A percentile compares a stretch with the other conserved stretches of the same genome.
Conservation (phyloP, 345 rosid genomes). For the Geranium brycei region DNA sequence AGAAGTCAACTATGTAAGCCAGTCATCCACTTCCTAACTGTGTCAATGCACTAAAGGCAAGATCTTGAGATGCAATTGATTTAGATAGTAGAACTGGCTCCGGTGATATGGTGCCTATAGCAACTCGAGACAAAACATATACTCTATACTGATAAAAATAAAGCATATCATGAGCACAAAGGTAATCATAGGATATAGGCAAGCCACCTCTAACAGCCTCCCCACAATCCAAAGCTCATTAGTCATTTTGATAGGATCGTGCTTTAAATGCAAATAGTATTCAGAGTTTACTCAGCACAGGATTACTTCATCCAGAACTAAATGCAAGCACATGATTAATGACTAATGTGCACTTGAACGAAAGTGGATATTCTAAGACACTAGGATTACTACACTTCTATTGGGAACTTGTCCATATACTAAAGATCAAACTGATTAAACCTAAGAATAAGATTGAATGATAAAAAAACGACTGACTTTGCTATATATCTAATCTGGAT, state of each 20-base stretch:
- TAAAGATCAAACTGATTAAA: background rate
- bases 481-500: background rate
- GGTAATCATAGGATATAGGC: background rate
- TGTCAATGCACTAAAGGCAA: no score
- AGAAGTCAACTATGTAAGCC: background rate
- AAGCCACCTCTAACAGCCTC: background rate
- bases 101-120: background rate
- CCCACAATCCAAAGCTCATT: background rate
- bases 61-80: no score
- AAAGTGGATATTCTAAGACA: no score
- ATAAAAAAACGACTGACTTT: background rate
- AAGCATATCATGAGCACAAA: background rate
- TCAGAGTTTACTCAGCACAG: no score
- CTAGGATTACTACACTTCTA: background rate
- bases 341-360: no score
- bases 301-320: no score
- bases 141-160: background rate
- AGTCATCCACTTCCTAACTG: background rate
- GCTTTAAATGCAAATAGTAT: no score
- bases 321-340: no score
- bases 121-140: background rate
- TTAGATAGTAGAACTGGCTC: background rate
- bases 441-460: background rate
- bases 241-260: no score
- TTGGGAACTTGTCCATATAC: background rate